These are phyloP conservation scores for Brassica incana DNA, from an alignment of 345 rosid species.

Conservation along the genomic window DNA sequence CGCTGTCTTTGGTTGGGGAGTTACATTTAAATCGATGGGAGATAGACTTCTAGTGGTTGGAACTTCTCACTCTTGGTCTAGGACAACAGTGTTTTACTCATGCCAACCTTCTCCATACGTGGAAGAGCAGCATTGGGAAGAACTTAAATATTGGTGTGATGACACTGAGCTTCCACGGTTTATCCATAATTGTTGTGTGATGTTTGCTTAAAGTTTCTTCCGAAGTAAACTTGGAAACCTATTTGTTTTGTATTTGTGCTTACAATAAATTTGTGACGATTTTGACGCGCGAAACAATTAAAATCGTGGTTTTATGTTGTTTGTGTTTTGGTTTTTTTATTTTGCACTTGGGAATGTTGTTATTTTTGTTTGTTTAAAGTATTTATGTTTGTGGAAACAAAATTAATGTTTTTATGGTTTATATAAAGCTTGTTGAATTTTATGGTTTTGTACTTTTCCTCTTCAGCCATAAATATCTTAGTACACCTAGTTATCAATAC, in stretches of 20 bases:
- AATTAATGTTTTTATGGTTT: too few species aligned
- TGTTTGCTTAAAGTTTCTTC: background rate
- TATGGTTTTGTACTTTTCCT: too few species aligned
- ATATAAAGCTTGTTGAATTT: too few species aligned
- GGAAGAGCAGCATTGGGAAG: conserved; percentile 31
- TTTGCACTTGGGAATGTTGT: too few species aligned
- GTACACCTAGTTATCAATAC: too few species aligned
- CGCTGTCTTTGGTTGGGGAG: too few species aligned
- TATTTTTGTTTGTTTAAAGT: too few species aligned
- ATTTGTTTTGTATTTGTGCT: background rate
- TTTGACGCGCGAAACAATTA: background rate
- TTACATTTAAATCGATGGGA: too few species aligned
- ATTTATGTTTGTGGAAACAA: too few species aligned
- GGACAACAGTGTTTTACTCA: conserved; percentile 55
- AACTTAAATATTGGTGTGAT: background rate
- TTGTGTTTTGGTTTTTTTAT: background rate
- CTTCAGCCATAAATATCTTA: too few species aligned
- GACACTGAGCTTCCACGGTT: background rate
- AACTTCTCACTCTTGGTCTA: conserved; percentile 7
- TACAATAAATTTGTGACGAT: background rate
- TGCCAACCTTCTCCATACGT: conserved; percentile 47
- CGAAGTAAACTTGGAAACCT: background rate
- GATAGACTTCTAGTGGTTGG: too few species aligned
- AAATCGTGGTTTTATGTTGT: background rate
- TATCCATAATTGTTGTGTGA: too few species aligned